These are phyloP conservation scores for Isoetes taiwanensis DNA, from an alignment of 75 land plant genomes.

Conservation along the genomic window DNA sequence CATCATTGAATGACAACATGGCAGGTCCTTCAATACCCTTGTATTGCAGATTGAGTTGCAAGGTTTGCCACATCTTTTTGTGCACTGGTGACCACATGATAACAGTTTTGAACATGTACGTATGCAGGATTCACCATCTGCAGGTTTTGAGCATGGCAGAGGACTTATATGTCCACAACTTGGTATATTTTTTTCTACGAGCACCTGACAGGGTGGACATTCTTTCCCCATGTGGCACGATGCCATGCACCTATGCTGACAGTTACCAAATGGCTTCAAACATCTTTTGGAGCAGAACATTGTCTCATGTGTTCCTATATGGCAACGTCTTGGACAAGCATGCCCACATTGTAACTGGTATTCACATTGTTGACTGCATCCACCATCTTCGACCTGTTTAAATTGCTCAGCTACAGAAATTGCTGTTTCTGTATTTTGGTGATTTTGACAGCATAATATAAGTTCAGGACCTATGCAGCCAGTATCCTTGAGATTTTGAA, in stretches of 20 bases:
- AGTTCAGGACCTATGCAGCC: conserved; percentile 8
- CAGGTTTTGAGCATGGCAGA: background rate
- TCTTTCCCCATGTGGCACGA: conserved; percentile 8
- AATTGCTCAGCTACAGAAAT: conserved; percentile 4
- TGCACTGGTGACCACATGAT: conserved; percentile 10
- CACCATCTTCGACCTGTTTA: conserved; percentile 10
- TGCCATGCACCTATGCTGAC: conserved; percentile 10
- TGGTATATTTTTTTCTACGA: conserved; percentile 3
- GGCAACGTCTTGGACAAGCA: conserved; percentile 19
- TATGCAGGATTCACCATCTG: background rate
- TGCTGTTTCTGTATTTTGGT: conserved; percentile 11
- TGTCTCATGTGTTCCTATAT: conserved; percentile 14
- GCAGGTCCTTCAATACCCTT: background rate
- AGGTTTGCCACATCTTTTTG: conserved; percentile 5
- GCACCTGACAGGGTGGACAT: conserved; percentile 16
- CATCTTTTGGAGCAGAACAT: conserved; percentile 9
- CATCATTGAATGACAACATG: conserved; percentile 8
- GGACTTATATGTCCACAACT: conserved; percentile 10
- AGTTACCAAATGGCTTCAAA: background rate
- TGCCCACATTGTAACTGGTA: conserved; percentile 20
- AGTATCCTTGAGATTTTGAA: background rate
- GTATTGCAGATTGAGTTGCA: background rate
- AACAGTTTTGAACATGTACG: background rate
- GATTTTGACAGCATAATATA: conserved; percentile 8
- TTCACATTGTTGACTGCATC: conserved; percentile 16